Base-by-base conservation (phyloP, 1,139 yeast species). In the Blastobotrys ciferrii region DNA sequence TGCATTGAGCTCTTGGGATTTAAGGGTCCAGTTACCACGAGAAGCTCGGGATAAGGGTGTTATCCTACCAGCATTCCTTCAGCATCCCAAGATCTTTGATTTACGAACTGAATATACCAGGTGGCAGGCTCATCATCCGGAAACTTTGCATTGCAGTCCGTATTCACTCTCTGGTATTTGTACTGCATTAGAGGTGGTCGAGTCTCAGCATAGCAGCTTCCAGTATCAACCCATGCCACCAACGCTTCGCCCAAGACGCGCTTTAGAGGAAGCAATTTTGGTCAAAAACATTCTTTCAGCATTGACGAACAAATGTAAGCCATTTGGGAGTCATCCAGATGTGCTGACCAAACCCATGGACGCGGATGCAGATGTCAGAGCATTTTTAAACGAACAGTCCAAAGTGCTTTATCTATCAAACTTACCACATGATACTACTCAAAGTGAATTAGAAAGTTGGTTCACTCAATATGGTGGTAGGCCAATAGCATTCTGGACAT, bases 361-460 rank as follows among this genome's bases (percentile, higher is more conserved):
- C 64, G 73, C 82, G 31, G 78, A 79, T 20, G 76, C 84, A 35
- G 97, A 91, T 61, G 76, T 82, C 45, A 72, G 77, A 43, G 79
- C 80, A 2, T 91, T 91, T 61, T 65, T 81, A 43, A 71, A 75
- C 11, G 96, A 89, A 65, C 73, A 83, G 50, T 86, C 95, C 2
- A 83, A 83, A 59, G 85, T 88, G n/a, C 67, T 89, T 47, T 87
- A 81, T 64, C 72, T 91, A 66, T 76, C 86, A 11, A 88, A 87
- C 64, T 70, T 91, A 55, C 91, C 96, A 1, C 73, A 73, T 36
- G 97, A 89, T 59, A 87, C 94, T 3, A 89, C 96, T 1, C 97
- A 89, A 66, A 78, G 89, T 36, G 97, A 91, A 65, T 72, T 91
- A 45, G 97, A 91, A 69, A 77, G 84, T 36, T 91, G 97, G 96